Base-by-base conservation (phyloP, 352 stramenopile species). In the Pythium angustatum region DNA sequence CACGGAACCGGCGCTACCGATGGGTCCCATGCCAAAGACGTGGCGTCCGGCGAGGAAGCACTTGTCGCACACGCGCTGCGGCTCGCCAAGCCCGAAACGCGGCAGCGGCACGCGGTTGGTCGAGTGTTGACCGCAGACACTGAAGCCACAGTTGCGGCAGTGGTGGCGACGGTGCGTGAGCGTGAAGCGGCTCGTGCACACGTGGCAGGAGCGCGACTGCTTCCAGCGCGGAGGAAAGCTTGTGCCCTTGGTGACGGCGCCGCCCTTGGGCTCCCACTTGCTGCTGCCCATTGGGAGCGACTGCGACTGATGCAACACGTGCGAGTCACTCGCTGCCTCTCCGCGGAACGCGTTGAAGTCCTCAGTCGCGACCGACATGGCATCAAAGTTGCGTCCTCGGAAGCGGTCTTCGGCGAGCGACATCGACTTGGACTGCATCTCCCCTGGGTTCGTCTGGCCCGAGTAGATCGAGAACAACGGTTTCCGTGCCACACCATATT, bases 131-230 rank as follows among this genome's bases (percentile, higher is more conserved):
- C 69, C 77, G 66, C 83, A 92, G 12, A 90, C 83, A 44, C 81
- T 90, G 59, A 90, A 78, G 8, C 85, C 85, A 67, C 85, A 93
- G 66, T 91, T 90, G 19, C 85, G 81, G 68, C 85, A 93, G 68
- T 93, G 85, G 65, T 93, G 85, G 49, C 85, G 82, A n/a, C 85
- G 85, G 54, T 88, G 88, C 41, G 88, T 76, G 27, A 91, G 66
- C 45, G 76, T 76, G 69, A 91, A 93, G 11, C 65, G 62, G 30
- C 71, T 71, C 9, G 72, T 61, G 57, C 85, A 93, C 48, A 93
- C 81, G 68, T 90, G 75, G 58, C 85, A 93, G 49, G 76, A 79
- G 15, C 77, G 78, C 40, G 85, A 73, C 63, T 93, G 83, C 71
- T 88, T 88, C 83, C 83, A 92, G 17, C 83, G 83, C 28, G 83